Evolutionary conservation across 1,284 basidiomycete genomes (phyloP), one percentile per base, ranked within the genome.

Genomic region (Grifola frondosa): DNA sequence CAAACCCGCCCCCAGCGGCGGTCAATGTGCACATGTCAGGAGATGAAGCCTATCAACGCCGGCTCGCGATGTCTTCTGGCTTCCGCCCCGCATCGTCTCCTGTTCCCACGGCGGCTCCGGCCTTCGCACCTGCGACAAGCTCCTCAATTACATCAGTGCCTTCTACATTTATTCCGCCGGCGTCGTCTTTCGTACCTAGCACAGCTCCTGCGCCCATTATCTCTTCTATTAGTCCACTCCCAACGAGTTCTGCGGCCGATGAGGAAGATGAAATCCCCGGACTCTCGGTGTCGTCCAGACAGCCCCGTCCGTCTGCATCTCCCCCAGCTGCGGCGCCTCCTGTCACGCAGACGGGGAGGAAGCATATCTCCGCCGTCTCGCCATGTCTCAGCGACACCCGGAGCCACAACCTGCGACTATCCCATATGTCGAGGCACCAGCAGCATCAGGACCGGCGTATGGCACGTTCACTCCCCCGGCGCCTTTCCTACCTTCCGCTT

Each of bases 401-500:
- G 65, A 70, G 16, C 55, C 55, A 5, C 48, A 60, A 6, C 48
- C 57, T 6, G 46, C 59, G 2, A 74, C 76, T 13, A 43, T 44
- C n/a, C 45, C 50, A 3, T 42, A 55, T 12, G 44, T 44, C 21
- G 42, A 53, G 31, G 23, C 40, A 3, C 50, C 49, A 10, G 53
- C 58, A 31, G 32, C 44, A 10, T 76, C 75, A 15, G 60, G 66
- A 2, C 64, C 79, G 30, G 77, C 83, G 8, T 85, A 79, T 54
- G 80, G 86, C 48, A 81, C 84, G 1, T 84, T 83, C 52, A 77
- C 79, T 0, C 79, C 80, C 1, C 73, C 75, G 3, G 69, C 80
- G 0, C 79, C 80, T 3, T 73, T 3, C 72, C 69, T 68, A 16
- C 54, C 58, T 48, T 7, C 42, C 55, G 3, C 49, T 53, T 1